Conservation (phyloP, 2,329 filamentous ascomycete genomes). For the Trichoderma polysporum region DNA sequence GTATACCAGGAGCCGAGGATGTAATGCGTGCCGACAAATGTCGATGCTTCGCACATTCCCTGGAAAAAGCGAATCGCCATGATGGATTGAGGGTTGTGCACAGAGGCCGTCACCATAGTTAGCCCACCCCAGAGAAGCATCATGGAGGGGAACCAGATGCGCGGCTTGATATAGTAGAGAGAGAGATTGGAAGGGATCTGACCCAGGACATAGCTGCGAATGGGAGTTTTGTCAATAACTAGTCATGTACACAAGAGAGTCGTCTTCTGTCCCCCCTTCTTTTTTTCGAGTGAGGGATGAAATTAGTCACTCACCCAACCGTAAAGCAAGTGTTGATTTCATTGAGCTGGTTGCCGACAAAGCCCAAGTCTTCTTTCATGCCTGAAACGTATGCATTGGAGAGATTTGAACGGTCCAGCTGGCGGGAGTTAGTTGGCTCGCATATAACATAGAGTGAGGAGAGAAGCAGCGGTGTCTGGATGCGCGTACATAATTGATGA, state of each 20-base stretch:
- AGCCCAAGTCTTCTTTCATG: conserved; percentile 47
- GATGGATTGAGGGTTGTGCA: conserved; percentile 37
- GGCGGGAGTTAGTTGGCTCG: not conserved
- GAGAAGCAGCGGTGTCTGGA: no score
- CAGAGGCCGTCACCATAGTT: conserved; percentile 55
- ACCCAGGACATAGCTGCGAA: conserved; percentile 47
- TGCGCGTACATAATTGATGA: conserved; percentile 52
- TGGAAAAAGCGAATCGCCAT: conserved; percentile 43
- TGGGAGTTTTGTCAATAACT: not conserved
- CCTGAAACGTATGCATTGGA: conserved; percentile 45
- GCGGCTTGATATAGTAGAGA: conserved; percentile 61
- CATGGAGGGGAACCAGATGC: conserved; percentile 63
- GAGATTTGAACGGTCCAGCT: conserved; percentile 42
- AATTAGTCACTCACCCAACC: conserved; percentile 32
- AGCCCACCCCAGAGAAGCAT: conserved; percentile 64
- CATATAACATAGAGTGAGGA: no score
- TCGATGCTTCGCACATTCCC: conserved; percentile 40
- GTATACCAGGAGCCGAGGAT: conserved; percentile 59
- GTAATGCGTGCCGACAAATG: conserved; percentile 44
- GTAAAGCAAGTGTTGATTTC: conserved; percentile 40
- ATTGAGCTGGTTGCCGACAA: conserved; percentile 46
- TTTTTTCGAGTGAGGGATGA: not conserved
- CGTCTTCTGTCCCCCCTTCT: not conserved
- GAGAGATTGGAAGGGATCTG: conserved; percentile 62
- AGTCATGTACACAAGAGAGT: not conserved